These are phyloP conservation scores for Saturnispora kantuleensis DNA, from an alignment of 805 yeast genomes.

Conservation along the genomic window DNA sequence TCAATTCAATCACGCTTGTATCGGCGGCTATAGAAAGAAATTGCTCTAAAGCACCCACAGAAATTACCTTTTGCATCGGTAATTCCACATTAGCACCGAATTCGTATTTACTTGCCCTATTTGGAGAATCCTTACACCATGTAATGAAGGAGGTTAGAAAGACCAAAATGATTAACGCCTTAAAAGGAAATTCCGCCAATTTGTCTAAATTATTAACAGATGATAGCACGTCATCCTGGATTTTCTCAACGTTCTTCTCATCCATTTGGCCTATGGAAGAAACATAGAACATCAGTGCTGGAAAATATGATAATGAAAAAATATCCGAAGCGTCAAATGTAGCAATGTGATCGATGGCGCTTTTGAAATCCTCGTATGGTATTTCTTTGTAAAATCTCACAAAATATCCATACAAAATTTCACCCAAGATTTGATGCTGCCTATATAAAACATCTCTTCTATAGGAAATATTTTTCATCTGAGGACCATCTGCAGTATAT, in stretches of 20 bases:
- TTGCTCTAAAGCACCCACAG: conserved; percentile 63
- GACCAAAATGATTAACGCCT: conserved; percentile 38
- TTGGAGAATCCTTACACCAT: conserved; percentile 51
- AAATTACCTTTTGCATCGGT: conserved; percentile 50
- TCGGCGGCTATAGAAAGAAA: conserved; percentile 54
- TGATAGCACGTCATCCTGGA: conserved; percentile 30
- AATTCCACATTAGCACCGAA: conserved; percentile 38
- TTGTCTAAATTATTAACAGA: conserved; percentile 31
- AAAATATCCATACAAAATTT: conserved; percentile 46
- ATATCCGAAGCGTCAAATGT: conserved; percentile 50
- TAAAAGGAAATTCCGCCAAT: conserved; percentile 38
- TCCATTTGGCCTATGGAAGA: conserved; percentile 28
- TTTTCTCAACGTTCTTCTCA: conserved; percentile 28
- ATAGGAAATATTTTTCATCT: conserved; percentile 41
- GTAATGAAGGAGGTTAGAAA: conserved; percentile 50
- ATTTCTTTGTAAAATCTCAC: conserved; percentile 15
- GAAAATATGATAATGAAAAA: conserved; percentile 54
- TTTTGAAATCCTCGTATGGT: conserved; percentile 29
- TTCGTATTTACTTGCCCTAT: conserved; percentile 37
- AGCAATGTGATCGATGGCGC: conserved; percentile 36
- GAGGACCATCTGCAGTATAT: conserved; percentile 32
- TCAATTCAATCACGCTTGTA: conserved; percentile 25
- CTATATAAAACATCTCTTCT: conserved; percentile 53
- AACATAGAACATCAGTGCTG: conserved; percentile 42
- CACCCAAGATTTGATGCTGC: conserved; percentile 66